phyloP scores from a whole-genome alignment of 306 rosid species.

The Vigna nakashimae region DNA sequence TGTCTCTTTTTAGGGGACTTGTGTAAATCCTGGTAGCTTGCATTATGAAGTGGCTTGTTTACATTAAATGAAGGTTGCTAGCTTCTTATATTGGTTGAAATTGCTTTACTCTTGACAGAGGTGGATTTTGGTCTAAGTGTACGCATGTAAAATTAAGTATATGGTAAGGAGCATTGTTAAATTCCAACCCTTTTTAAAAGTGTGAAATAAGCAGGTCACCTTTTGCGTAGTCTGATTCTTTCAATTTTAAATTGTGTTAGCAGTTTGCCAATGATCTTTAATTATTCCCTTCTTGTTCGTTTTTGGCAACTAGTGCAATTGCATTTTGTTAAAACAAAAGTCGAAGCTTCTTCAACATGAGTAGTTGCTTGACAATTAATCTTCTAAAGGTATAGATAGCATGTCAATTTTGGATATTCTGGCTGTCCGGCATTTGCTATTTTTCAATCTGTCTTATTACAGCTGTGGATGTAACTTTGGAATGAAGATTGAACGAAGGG shows the following conservation, averaged over 20 bases:
- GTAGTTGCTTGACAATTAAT: constrained; percentile 4
- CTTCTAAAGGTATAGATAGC: constrained; percentile 13
- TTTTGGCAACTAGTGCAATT: constrained; percentile 9
- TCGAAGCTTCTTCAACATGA: constrained; percentile 29
- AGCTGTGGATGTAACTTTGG: constrained; percentile 18
- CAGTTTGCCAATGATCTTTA: constrained; percentile 19
- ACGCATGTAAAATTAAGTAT: background rate
- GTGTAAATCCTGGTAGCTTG: constrained; percentile 28
- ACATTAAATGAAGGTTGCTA: background rate
- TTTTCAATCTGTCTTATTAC: constrained; percentile 6
- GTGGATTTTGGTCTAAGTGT: constrained; percentile 26
- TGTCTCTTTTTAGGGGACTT: constrained; percentile 15
- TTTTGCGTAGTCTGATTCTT: constrained; percentile 10
- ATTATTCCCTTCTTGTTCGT: constrained; percentile 1
- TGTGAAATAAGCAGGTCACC: constrained; percentile 14
- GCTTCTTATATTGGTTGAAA: background rate
- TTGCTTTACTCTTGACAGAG: constrained; percentile 2
- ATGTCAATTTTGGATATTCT: constrained; percentile 9
- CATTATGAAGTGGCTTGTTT: constrained; percentile 32
- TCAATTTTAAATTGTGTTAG: constrained; percentile 6
- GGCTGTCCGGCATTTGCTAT: background rate
- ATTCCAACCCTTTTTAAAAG: constrained; percentile 3
- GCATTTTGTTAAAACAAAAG: background rate
- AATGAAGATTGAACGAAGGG: constrained; percentile 7
- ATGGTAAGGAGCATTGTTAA: constrained; percentile 8